These are phyloP conservation scores for Taiozyma sp. DNA, from an alignment of 1,139 yeast species.

Conservation along the genomic window DNA sequence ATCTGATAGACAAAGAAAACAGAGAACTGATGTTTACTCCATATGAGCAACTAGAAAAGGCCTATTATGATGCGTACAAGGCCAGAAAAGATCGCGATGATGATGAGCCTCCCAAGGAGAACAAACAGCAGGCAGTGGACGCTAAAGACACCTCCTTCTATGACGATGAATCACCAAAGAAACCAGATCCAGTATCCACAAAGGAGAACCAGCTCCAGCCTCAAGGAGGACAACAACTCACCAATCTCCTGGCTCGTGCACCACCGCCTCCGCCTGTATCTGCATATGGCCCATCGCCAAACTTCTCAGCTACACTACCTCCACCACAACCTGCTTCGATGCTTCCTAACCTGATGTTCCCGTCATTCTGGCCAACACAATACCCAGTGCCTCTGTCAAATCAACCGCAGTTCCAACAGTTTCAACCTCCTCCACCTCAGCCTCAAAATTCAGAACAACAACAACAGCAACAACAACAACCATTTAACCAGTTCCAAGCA, in stretches of 20 bases:
- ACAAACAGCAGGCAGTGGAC: neutral
- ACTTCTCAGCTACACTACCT: constrained; percentile 1
- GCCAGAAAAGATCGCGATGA: constrained; percentile 17
- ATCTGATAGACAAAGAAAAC: constrained; percentile 14
- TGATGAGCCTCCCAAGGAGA: neutral
- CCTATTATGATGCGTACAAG: constrained; percentile 16
- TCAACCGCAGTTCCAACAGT: neutral
- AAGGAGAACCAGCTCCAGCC: neutral
- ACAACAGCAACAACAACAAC: neutral
- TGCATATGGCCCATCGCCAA: neutral
- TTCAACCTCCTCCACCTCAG: neutral
- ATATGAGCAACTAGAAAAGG: constrained; percentile 9
- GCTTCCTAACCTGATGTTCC: neutral
- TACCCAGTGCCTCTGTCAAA: neutral
- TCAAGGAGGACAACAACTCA: neutral
- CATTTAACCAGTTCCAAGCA: neutral
- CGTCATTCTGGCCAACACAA: neutral
- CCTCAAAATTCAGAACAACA: neutral
- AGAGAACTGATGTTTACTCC: constrained; percentile 13
- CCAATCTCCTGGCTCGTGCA: neutral
- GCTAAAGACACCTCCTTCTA: constrained; percentile 3
- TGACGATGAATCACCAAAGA: constrained; percentile 2
- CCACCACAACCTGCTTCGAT: neutral
- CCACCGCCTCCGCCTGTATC: neutral
- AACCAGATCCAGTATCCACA: neutral